Evolutionary conservation across 495 filamentous ascomycete species (phyloP), one percentile per base, ranked within the genome.

Genomic region (Immersiella caudata): DNA sequence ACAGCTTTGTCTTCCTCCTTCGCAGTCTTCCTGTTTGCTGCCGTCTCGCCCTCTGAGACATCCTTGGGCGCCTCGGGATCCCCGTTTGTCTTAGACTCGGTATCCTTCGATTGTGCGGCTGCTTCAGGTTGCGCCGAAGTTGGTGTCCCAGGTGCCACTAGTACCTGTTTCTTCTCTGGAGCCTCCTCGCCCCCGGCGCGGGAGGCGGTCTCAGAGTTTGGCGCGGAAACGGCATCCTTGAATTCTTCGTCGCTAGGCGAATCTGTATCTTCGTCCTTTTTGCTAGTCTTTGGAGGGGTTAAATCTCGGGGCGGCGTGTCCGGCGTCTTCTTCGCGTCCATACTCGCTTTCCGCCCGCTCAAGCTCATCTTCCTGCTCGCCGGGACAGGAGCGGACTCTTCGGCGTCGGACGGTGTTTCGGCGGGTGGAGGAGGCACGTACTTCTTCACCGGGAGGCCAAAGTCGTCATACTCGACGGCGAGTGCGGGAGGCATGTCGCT

Each of bases 371-470:
- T 46, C 24, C 4, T 25, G 52, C 40, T 46, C 58, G 21, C 21
- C 64, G 27, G 26, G 7, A 5, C 27, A 18, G 40, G 5, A 2
- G n/a, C 18, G 26, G 57, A 7, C 8, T 6, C n/a, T 52, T 49
- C 25, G 6, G 52, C 20, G 21, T 63, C 33, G n/a, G 21, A 25
- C 29, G 62, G 49, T 26, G 67, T 24, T 33, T 67, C 66, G 58
- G 26, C 27, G 54, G 22, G n/a, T 5, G 64, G 40, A 57, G 70
- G 68, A 22, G 70, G 67, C 33, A 65, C 74, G 46, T 75, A 75
- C 67, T 81, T 82, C 71, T 71, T 75, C 35, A 86, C 78, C 51
- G 83, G 84, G 59, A 88, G 75, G 25, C 85, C 84, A 72, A 87
- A 88, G 54, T 88, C 85, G 72, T 88, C 85, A 22, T 80, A 62